Evolutionary conservation across 169 alveolate species (phyloP), one percentile per base, ranked within the genome.

Genomic region (Cyclospora cayetanensis): DNA sequence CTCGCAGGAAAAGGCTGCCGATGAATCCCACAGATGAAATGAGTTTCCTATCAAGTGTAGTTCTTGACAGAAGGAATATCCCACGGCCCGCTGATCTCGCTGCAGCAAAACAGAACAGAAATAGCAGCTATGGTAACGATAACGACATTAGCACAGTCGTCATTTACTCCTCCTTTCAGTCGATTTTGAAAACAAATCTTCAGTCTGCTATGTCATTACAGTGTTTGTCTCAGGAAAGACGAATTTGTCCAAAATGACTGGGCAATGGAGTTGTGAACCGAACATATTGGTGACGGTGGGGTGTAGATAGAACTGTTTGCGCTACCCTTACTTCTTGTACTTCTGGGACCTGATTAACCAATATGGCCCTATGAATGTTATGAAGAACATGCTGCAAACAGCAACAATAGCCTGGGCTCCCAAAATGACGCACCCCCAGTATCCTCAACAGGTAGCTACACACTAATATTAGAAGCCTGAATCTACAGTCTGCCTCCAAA

Each of bases 31-130:
- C n/a, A n/a, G n/a, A n/a, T 25, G 43, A 12, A 3, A 4, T 3
- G 11, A 34, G 29, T 35, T 70, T 50, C 35, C 39, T 66, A 63
- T 20, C 39, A 83, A 11, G 91, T 41, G 91, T 83, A 83, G 43
- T 65, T 83, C 60, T 66, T 66, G 43, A 83, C 91, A 20, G 50
- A 66, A 0, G 91, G 79, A 1, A 83, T 42, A 68, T 83, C 91
- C 91, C 91, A 83, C 42, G 91, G 91, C 25, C 91, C 91, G 42
- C 39, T 55, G 41, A 83, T 83, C 46, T 83, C 91, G 66, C 91
- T 83, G 91, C 90, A 52, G n/a, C 34, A 39, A 29, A 50, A 63
- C 25, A 55, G 0, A 55, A 15, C 20, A 15, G 12, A 15, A 18
- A 15, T 50, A 22, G 20, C 20, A 50, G 25, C 25, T 15, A 50